Evolutionary conservation across 108 stramenopile species (phyloP).

Genomic region (Pseudonitzschia multiseries): DNA sequence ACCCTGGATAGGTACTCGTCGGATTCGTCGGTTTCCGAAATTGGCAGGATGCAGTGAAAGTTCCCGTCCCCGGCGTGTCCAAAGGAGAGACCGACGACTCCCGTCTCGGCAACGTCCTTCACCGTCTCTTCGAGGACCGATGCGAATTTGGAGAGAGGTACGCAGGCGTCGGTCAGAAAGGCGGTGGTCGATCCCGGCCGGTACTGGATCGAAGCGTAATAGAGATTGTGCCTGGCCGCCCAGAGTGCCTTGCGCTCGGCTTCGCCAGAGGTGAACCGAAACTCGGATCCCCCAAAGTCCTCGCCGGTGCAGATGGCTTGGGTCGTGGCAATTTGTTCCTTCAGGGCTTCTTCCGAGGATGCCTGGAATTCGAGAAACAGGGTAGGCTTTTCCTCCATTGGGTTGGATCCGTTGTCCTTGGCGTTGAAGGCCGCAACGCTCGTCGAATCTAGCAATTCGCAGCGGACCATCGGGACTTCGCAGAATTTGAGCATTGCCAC

Average conservation of each 20-base stretch:
- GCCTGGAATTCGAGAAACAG: slow-evolving; percentile 88
- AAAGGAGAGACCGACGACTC: slow-evolving; percentile 87
- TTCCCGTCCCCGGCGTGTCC: slow-evolving; percentile 98
- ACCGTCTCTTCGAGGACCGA: slow-evolving; percentile 72
- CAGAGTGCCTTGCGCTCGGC: slow-evolving; percentile 74
- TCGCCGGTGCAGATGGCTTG: slow-evolving; percentile 52
- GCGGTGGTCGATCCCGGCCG: slow-evolving; percentile 61
- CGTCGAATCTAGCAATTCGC: slow-evolving; percentile 81
- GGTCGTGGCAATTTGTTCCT: slow-evolving; percentile 51
- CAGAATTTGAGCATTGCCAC: slow-evolving; percentile 67
- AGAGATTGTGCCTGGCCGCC: slow-evolving; percentile 84
- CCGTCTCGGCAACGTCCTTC: slow-evolving; percentile 56
- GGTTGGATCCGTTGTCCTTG: slow-evolving; percentile 20
- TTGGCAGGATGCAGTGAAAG: slow-evolving; percentile 90
- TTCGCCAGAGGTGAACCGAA: slow-evolving; percentile 55
- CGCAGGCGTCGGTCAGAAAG: slow-evolving; percentile 91
- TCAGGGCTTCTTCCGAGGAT: slow-evolving; percentile 38
- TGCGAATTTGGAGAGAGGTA: slow-evolving; percentile 88
- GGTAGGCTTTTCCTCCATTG: slow-evolving; percentile 57
- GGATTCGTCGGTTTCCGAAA: slow-evolving; percentile 46
- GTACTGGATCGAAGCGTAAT: slow-evolving; percentile 73
- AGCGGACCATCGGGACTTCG: slow-evolving; percentile 65
- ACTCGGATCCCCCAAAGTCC: slow-evolving; percentile 48
- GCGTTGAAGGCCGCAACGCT: slow-evolving; percentile 74
- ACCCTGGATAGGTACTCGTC: slow-evolving; percentile 68